A percentile compares a stretch with the other conserved stretches of the same genome.
phyloP scores from a whole-genome alignment of 768 basidiomycete genomes.

The Agaricus subrufescens region DNA sequence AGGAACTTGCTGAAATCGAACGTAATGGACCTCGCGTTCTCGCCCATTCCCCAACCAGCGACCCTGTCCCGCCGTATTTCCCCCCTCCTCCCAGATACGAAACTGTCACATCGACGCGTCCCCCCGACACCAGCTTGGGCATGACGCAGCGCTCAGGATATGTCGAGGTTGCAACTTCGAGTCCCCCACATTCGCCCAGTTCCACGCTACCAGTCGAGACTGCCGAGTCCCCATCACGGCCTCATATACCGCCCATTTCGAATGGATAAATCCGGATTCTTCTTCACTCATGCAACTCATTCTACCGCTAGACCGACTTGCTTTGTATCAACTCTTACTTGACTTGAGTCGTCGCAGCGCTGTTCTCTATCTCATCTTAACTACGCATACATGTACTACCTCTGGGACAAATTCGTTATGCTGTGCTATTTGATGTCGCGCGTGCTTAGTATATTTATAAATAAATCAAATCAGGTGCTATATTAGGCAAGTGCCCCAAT shows the following conservation, averaged over 20 bases:
- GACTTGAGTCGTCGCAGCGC: background rate
- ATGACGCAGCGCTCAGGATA: constrained; percentile 11
- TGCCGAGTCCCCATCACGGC: background rate
- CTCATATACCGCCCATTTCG: constrained; percentile 13
- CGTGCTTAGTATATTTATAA: too few relatives aligned
- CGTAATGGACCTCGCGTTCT: constrained; percentile 25
- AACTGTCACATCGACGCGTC: background rate
- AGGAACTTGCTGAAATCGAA: constrained; percentile 46
- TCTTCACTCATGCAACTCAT: background rate
- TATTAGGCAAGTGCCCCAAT: background rate
- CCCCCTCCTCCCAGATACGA: constrained; percentile 46
- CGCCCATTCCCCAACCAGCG: constrained; percentile 26
- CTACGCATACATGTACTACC: too few relatives aligned
- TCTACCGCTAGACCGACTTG: background rate
- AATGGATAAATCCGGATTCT: constrained; percentile 11
- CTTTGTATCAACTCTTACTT: background rate
- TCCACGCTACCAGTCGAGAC: background rate
- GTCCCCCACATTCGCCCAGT: constrained; percentile 9
- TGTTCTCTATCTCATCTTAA: too few relatives aligned
- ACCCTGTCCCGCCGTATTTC: constrained; percentile 50
- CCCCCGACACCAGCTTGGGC: background rate
- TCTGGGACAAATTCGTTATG: too few relatives aligned
- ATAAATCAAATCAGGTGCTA: background rate
- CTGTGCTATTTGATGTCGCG: too few relatives aligned
- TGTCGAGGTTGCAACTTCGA: constrained; percentile 10